Evolutionary conservation across 352 stramenopile genomes (phyloP).

Genomic region (Phytophthora europaea): DNA sequence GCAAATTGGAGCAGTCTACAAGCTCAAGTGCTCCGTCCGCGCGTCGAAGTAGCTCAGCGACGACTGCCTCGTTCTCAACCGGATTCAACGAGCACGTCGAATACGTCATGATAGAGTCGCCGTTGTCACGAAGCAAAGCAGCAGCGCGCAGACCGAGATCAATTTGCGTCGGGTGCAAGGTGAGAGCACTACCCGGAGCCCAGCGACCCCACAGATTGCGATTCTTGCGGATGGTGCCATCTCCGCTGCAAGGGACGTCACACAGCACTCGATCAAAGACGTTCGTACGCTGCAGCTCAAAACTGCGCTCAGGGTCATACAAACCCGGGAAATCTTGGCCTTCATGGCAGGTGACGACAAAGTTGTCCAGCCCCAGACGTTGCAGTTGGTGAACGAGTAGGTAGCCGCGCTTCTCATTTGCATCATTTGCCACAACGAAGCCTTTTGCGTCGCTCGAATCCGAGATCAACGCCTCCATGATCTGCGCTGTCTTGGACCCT

Average conservation of each 20-base stretch:
- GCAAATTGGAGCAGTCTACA: constrained; percentile 73
- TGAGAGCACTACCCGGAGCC: constrained; percentile 85
- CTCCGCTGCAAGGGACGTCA: constrained; percentile 98
- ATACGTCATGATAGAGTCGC: constrained; percentile 95
- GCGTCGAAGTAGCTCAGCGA: constrained; percentile 94
- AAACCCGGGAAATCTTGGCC: constrained; percentile 96
- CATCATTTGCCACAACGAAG: constrained; percentile 97
- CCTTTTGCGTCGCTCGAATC: constrained; percentile 43
- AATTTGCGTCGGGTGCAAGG: constrained; percentile 95
- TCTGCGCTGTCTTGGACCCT: constrained; percentile 98
- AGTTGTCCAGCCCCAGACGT: constrained; percentile 72
- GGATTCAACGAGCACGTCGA: constrained; percentile 98
- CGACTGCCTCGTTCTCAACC: constrained; percentile 97
- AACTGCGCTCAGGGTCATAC: constrained; percentile 43
- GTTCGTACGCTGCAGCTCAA: constrained; percentile 48
- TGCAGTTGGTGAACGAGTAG: constrained; percentile 96
- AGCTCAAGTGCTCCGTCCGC: constrained; percentile 90
- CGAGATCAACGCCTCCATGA: constrained; percentile 89
- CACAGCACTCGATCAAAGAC: constrained; percentile 98
- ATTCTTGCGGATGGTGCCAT: constrained; percentile 99
- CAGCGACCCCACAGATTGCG: constrained; percentile 94
- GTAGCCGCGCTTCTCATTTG: constrained; percentile 96
- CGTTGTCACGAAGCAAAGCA: constrained; percentile 74
- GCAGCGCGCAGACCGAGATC: constrained; percentile 92
- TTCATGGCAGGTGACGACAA: constrained; percentile 94